A percentile compares a stretch with the other conserved stretches of the same genome.
Evolutionary conservation across 75 land plant genomes (phyloP).

Genomic region (Picea glauca): DNA sequence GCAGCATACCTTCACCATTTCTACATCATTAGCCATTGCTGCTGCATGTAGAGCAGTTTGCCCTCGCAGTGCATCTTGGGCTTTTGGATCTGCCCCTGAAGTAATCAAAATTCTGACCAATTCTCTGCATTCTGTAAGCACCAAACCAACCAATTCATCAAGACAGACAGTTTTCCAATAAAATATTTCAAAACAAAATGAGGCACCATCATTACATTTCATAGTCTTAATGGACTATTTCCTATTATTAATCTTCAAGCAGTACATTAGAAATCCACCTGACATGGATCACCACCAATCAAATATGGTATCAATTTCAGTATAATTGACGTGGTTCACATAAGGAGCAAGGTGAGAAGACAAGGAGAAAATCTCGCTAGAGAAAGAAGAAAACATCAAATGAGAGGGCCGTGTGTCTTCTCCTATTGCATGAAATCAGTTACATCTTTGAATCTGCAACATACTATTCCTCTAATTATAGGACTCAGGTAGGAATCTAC

Average conservation of each 20-base stretch:
- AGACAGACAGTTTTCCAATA: neutral
- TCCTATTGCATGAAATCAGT: no score
- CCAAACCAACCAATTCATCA: neutral
- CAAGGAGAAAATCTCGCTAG: no score
- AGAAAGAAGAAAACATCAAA: no score
- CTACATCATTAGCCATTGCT: constrained; percentile 82
- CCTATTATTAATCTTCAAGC: neutral
- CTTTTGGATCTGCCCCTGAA: constrained; percentile 83
- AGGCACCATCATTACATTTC: neutral
- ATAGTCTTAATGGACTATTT: neutral
- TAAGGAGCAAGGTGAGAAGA: no score
- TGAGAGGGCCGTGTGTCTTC: no score
- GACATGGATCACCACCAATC: neutral
- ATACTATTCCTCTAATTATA: no score
- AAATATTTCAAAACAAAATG: neutral
- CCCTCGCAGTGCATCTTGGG: constrained; percentile 60
- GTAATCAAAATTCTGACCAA: constrained; percentile 67
- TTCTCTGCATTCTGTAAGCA: constrained; percentile 76
- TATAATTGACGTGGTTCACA: no score
- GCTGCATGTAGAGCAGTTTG: constrained; percentile 86
- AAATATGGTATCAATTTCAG: neutral
- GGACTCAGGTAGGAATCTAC: no score
- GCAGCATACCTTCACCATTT: constrained; percentile 69
- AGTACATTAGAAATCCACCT: neutral
- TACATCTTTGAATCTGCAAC: no score